Conservation (phyloP, 768 basidiomycete genomes). For the Lentinula lateritia region DNA sequence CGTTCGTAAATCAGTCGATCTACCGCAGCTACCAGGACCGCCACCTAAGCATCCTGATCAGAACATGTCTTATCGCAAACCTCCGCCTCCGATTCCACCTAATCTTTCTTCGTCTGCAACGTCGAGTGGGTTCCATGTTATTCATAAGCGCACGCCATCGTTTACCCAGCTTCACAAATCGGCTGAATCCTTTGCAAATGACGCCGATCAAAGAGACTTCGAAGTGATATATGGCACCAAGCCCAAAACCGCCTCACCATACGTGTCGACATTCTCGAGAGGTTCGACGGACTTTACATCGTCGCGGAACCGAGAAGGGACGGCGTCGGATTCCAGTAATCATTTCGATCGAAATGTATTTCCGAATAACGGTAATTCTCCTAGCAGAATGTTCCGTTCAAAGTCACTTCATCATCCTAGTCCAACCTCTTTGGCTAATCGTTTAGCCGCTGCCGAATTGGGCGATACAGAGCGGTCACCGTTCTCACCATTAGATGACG, state of each 20-base stretch:
- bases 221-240: constrained; percentile 10
- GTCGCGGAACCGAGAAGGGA: neutral
- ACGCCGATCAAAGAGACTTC: neutral
- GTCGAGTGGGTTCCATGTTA: neutral
- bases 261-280: constrained; percentile 11
- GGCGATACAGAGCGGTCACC: neutral
- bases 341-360: neutral
- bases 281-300: constrained; percentile 2
- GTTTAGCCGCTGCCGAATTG: neutral
- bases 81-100: constrained; percentile 4
- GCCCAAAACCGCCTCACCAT: constrained; percentile 11
- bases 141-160: constrained; percentile 1
- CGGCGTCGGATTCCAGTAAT: neutral
- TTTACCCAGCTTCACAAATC: constrained; percentile 3
- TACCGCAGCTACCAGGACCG: constrained; percentile 17
- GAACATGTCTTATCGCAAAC: constrained; percentile 9
- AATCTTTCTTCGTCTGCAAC: constrained; percentile 4
- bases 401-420: constrained; percentile 49
- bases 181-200: neutral
- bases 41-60: constrained; percentile 12
- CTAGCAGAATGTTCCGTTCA: constrained; percentile 40
- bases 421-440: constrained; percentile 28
- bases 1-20: constrained; percentile 15
- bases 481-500: constrained; percentile 1
- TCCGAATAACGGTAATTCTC: constrained; percentile 18